These are phyloP conservation scores for Teratosphaeriaceae sp. DNA, from an alignment of 2,329 filamentous ascomycete genomes.

Conservation along the genomic window DNA sequence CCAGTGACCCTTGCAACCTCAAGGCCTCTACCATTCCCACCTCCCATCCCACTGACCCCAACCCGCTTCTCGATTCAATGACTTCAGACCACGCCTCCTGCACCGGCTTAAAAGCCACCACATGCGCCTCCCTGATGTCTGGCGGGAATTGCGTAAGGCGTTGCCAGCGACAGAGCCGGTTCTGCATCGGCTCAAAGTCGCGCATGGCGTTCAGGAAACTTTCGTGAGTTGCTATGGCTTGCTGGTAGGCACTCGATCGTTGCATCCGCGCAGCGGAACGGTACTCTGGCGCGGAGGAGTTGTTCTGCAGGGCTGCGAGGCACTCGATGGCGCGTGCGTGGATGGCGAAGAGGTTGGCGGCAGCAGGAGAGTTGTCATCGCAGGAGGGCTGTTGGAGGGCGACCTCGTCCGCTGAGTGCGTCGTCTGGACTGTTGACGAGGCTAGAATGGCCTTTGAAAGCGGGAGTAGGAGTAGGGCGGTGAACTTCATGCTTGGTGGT, in stretches of 20 bases:
- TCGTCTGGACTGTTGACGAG: background rate
- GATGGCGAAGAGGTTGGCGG: background rate
- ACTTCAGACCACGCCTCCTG: background rate
- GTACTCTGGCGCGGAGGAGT: background rate
- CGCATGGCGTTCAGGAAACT: background rate
- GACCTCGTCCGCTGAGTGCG: too few relatives aligned
- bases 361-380: background rate
- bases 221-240: background rate
- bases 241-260: too few relatives aligned
- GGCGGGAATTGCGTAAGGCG: background rate
- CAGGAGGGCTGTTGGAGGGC: background rate
- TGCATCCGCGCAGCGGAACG: too few relatives aligned
- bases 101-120: background rate
- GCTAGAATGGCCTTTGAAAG: background rate
- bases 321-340: background rate
- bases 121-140: background rate
- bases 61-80: too few relatives aligned
- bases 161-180: constrained; percentile 1
- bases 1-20: too few relatives aligned
- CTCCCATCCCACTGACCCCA: too few relatives aligned
- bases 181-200: background rate
- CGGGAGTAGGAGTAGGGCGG: background rate
- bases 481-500: too few relatives aligned
- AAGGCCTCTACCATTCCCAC: too few relatives aligned
- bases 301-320: background rate